These are phyloP conservation scores for Penicillium cinerascens DNA, from an alignment of 495 filamentous ascomycete species.

Conservation along the genomic window DNA sequence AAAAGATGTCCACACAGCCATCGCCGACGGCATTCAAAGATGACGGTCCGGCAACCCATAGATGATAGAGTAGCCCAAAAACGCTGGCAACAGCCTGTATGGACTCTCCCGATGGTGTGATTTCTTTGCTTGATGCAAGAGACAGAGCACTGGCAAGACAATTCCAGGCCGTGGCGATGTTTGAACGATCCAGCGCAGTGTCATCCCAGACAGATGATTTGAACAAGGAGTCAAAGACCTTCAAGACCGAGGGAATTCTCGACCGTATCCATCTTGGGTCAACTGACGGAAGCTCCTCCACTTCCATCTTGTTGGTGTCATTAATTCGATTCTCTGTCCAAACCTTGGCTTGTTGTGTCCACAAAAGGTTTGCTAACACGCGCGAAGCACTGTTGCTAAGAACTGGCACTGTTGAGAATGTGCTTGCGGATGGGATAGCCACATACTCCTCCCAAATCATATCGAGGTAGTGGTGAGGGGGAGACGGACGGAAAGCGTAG, in stretches of 20 bases:
- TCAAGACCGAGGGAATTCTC: slow-evolving; percentile 58
- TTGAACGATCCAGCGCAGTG: slow-evolving; percentile 37
- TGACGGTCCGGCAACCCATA: slow-evolving; percentile 55
- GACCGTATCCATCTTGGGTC: slow-evolving; percentile 87
- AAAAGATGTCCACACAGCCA: slow-evolving; percentile 43
- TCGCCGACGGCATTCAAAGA: slow-evolving; percentile 36
- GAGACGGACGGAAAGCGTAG: slow-evolving; percentile 74
- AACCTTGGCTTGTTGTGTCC: slow-evolving; percentile 56
- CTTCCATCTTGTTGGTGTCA: slow-evolving; percentile 51
- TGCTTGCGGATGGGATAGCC: slow-evolving; percentile 37
- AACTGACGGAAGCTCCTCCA: slow-evolving; percentile 71
- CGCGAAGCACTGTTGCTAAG: slow-evolving; percentile 53
- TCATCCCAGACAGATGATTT: slow-evolving; percentile 51
- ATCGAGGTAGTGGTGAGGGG: slow-evolving; percentile 59
- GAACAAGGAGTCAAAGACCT: slow-evolving; percentile 61
- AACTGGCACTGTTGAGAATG: slow-evolving; percentile 28
- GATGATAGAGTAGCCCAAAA: slow-evolving; percentile 59
- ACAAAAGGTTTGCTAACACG: slow-evolving; percentile 67
- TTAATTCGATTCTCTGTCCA: slow-evolving; percentile 74
- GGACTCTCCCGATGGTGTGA: slow-evolving; percentile 81
- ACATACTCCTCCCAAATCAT: slow-evolving; percentile 78
- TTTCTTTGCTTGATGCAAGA: slow-evolving; percentile 79
- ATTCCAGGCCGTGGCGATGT: slow-evolving; percentile 61
- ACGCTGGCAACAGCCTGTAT: slow-evolving; percentile 72
- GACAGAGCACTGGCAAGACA: slow-evolving; percentile 65